phyloP scores from a whole-genome alignment of 1,284 basidiomycete species.

The Schizophyllum amplum region DNA sequence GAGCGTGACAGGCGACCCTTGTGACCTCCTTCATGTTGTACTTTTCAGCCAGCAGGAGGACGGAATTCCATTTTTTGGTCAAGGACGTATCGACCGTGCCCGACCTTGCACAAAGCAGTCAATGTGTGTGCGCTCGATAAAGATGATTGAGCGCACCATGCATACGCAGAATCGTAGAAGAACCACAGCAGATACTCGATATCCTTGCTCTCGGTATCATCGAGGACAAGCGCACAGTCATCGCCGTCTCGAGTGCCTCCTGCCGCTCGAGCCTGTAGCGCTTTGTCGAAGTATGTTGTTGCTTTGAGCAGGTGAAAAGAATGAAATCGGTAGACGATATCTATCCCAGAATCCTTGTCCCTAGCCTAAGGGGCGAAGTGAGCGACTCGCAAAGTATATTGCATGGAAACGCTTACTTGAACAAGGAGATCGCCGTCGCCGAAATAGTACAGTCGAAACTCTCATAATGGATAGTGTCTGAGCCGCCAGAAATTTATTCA shows the following conservation, averaged over 20 bases:
- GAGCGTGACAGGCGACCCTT: not conserved
- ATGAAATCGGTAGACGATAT: not conserved
- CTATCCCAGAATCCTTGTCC: not conserved
- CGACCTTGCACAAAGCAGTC: not conserved
- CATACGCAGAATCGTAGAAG: conserved; percentile 33
- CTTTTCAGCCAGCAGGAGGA: not conserved
- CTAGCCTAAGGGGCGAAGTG: not conserved
- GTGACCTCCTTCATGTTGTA: not conserved
- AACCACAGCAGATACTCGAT: conserved; percentile 60
- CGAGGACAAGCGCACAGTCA: conserved; percentile 42
- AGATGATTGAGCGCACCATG: not conserved
- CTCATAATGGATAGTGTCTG: no score
- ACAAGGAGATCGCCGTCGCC: not conserved
- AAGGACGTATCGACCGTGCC: not conserved
- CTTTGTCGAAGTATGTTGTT: not conserved
- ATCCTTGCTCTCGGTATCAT: conserved; percentile 36
- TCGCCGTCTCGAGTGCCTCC: conserved; percentile 19
- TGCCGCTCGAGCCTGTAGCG: no score
- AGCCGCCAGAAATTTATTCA: no score
- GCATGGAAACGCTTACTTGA: not conserved
- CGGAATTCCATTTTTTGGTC: not conserved
- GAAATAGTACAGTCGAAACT: no score
- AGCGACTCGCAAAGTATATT: not conserved
- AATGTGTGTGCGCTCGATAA: not conserved
- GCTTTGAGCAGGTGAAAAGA: not conserved